Conservation (phyloP, 202 grass and related monocot species). For the Brachypodium distachyon region DNA sequence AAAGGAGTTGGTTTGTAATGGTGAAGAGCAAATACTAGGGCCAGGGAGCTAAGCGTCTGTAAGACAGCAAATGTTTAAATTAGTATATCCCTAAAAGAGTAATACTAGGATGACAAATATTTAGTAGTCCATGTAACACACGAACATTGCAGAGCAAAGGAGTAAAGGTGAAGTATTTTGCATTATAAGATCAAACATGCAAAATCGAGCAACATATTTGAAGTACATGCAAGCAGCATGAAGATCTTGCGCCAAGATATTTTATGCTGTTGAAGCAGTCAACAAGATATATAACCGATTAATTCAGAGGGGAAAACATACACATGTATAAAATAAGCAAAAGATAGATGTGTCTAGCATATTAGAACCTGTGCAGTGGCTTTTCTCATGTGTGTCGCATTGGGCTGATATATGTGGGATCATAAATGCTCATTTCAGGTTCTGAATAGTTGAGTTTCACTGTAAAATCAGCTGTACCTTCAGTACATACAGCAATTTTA, state of each 20-base stretch:
- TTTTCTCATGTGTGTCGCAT: background rate
- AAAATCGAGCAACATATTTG: background rate
- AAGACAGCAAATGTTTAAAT: background rate
- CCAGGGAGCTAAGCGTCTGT: constrained; percentile 91
- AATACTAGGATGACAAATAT: background rate
- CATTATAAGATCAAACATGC: background rate
- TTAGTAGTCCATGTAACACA: background rate
- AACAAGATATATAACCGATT: no score
- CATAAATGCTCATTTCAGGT: background rate
- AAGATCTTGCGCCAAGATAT: background rate
- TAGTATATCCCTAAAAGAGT: background rate
- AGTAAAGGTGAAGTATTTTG: background rate
- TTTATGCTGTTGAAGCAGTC: background rate
- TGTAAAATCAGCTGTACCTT: background rate
- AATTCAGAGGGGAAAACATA: no score
- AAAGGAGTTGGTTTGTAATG: constrained; percentile 98
- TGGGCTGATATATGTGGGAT: no score
- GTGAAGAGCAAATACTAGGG: constrained; percentile 95
- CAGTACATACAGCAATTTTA: background rate
- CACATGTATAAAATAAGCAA: background rate
- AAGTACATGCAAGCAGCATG: background rate
- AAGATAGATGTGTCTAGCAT: background rate
- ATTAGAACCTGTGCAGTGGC: background rate
- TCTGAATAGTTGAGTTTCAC: background rate
- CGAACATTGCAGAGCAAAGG: background rate